These are phyloP conservation scores for Talaromyces albobiverticillius DNA, from an alignment of 2,329 filamentous ascomycete species.

Conservation along the genomic window DNA sequence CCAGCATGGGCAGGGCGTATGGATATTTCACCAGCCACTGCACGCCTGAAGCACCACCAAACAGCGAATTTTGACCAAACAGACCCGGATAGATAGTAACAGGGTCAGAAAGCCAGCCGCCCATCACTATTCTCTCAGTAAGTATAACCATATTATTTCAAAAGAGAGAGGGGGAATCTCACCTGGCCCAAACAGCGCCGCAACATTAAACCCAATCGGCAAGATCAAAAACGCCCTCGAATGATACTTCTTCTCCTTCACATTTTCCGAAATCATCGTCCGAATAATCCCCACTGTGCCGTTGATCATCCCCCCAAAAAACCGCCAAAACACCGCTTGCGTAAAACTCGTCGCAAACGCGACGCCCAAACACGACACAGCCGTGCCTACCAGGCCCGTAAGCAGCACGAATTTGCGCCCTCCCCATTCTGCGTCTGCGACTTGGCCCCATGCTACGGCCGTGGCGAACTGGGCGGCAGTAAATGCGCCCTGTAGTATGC, in stretches of 20 bases:
- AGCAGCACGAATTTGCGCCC: constrained; percentile 77
- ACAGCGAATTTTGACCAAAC: constrained; percentile 58
- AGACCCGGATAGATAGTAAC: constrained; percentile 59
- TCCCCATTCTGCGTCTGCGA: constrained; percentile 60
- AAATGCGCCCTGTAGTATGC: constrained; percentile 72
- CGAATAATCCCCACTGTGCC: constrained; percentile 64
- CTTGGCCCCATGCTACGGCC: constrained; percentile 74
- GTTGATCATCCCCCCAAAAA: constrained; percentile 65
- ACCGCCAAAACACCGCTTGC: constrained; percentile 63
- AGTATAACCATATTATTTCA: not conserved
- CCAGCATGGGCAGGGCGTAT: constrained; percentile 66
- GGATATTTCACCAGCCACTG: constrained; percentile 63
- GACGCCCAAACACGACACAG: constrained; percentile 63
- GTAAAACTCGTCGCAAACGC: constrained; percentile 65
- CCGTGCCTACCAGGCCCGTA: constrained; percentile 69
- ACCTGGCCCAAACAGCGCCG: constrained; percentile 52
- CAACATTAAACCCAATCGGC: constrained; percentile 66
- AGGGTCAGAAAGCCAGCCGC: constrained; percentile 67
- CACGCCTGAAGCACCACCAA: constrained; percentile 56
- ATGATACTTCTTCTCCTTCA: constrained; percentile 64
- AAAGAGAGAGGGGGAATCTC: constrained; percentile 23
- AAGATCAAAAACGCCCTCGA: constrained; percentile 57
- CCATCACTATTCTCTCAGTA: constrained; percentile 46
- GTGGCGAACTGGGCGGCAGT: constrained; percentile 77
- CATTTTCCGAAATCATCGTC: constrained; percentile 65